Base-by-base conservation (phyloP, 306 rosid species). In the Prunus fruticosa region DNA sequence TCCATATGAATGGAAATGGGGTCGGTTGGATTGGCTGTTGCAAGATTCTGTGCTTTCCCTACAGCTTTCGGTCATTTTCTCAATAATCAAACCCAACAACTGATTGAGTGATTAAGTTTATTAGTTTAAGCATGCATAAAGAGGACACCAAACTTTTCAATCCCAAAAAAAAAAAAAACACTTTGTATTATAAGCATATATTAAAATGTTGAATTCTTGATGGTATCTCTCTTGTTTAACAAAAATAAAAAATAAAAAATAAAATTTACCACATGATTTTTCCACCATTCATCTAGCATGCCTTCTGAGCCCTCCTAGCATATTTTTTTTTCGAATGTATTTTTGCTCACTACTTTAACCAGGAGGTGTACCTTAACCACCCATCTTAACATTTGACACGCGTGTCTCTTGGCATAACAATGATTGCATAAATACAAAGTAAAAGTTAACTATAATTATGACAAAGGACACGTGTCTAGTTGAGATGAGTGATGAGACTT, bases 1-100 rank as follows among this genome's bases (percentile, higher is more conserved):
- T 60, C 38, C 65, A 60, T 23, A 11, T 13, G 27, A n/a, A 20
- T 5, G 34, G 58, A 53, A 53, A 53, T 2, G 38, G 65, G 8
- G n/a, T 23, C 38, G 43, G 46, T 61, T 64, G 57, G 58, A 54
- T 53, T 25, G 51, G 54, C 50, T 69, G 19, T 27, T 65, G 43
- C 65, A 52, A 72, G 68, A 72, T 72, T 53, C 30, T 53, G 10
- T 51, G 70, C 79, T 19, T 78, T 78, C 45, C 53, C 5, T 53
- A 30, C 16, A 61, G 41, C 34, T 60, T 54, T 23, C 3, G 41
- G 28, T 56, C 80, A 62, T 69, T 80, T 80, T 75, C 65, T 61
- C 32, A 63, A 69, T 4, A 13, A 67, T 67, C 64, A 46, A 23
- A 49, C 32, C 18, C 20, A 14, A 30, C 47, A 5, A 23, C 18